A percentile compares a stretch with the other conserved stretches of the same genome.
phyloP scores from a whole-genome alignment of 352 stramenopile species.

The Globisporangium solare region DNA sequence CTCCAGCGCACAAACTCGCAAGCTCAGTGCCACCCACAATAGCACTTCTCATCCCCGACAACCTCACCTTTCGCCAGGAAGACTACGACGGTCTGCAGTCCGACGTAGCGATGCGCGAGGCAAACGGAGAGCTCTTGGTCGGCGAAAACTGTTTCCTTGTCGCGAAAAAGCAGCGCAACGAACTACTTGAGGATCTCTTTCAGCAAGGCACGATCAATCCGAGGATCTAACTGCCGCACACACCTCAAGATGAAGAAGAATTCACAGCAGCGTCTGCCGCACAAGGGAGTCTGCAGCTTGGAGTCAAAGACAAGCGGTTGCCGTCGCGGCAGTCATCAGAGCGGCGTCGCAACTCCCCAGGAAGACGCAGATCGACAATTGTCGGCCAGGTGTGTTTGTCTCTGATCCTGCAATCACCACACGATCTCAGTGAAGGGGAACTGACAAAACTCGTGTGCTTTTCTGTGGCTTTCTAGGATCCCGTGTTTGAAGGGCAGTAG shows the following conservation, averaged over 20 bases:
- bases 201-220: slow-evolving; percentile 31
- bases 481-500: slow-evolving; percentile 27
- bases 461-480: slow-evolving; percentile 7
- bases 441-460: neutral
- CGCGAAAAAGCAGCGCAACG: slow-evolving; percentile 30
- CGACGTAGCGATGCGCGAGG: slow-evolving; percentile 35
- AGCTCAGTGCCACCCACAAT: neutral
- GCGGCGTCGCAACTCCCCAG: slow-evolving; percentile 2
- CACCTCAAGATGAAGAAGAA: neutral
- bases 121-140: slow-evolving; percentile 37
- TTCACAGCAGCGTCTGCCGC: neutral
- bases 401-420: neutral
- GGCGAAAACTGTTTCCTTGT: slow-evolving; percentile 53
- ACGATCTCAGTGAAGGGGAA: too few relatives aligned
- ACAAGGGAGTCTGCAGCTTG: neutral
- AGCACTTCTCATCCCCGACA: slow-evolving; percentile 4
- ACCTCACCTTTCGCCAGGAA: slow-evolving; percentile 39
- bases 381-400: neutral
- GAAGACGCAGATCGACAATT: neutral
- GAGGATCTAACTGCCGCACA: slow-evolving; percentile 26
- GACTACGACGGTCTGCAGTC: slow-evolving; percentile 53
- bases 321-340: slow-evolving; percentile 1
- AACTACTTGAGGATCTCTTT: slow-evolving; percentile 35
- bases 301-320: slow-evolving; percentile 3
- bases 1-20: neutral